Evolutionary conservation across 768 basidiomycete species (phyloP).

Genomic region (Holtermanniella nyarrowii): DNA sequence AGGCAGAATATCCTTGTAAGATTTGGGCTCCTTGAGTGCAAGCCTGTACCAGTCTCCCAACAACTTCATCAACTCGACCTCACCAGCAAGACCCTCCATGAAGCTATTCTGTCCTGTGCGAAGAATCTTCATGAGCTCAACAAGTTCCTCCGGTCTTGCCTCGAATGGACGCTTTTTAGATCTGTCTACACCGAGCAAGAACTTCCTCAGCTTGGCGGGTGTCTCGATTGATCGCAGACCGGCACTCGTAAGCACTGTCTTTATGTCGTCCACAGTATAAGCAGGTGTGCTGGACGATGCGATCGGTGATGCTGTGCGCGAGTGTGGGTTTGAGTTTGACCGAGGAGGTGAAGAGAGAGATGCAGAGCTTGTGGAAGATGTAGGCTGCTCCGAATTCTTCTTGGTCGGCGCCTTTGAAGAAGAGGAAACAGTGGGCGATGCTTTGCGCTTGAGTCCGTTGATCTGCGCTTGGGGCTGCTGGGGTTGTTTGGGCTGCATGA

Average conservation of each 20-base stretch:
- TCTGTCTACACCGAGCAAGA: background rate
- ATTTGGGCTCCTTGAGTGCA: background rate
- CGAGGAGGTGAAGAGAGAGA: no score
- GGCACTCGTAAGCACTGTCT: background rate
- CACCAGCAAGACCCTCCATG: background rate
- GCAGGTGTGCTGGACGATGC: background rate
- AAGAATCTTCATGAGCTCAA: background rate
- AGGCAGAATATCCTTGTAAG: background rate
- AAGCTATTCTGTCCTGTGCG: background rate
- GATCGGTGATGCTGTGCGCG: background rate
- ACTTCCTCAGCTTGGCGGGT: background rate
- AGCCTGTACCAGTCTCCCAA: background rate
- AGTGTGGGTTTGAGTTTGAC: no score
- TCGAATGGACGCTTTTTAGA: background rate
- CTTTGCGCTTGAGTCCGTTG: background rate
- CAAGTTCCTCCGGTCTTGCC: background rate
- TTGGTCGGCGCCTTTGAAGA: no score
- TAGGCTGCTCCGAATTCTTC: no score
- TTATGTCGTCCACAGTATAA: no score
- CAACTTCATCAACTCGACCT: background rate
- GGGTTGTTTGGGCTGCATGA: background rate
- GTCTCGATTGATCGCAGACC: background rate
- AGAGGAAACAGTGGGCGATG: background rate
- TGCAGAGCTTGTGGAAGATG: no score
- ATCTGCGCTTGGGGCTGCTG: background rate